Evolutionary conservation across 495 filamentous ascomycete species (phyloP), one percentile per base, ranked within the genome.

Genomic region (Niebla homalea): DNA sequence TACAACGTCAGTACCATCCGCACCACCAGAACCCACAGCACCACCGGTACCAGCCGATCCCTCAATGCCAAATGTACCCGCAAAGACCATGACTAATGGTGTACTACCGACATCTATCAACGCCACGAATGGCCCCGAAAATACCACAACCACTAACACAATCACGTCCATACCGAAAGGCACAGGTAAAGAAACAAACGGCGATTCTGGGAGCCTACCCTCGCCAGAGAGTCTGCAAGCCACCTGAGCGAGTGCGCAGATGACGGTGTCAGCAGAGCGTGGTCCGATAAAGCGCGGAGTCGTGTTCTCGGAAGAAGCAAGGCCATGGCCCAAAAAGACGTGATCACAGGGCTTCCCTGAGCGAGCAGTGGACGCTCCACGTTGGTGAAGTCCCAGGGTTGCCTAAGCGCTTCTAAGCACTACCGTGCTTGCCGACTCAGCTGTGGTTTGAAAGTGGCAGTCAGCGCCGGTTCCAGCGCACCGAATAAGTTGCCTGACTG

Each of bases 171-270:
- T 65, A 42, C 70, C 70, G 46, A 71, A 76, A 55, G 73, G 71
- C 45, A 72, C 75, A 56, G 74, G 71, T 25, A 73, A 74, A 58
- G 68, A 62, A 21, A 71, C 69, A 32, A 69, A 70, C 36, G 70
- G 75, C 50, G 76, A 70, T 25, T 76, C 78, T 43, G 77, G 77
- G 47, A 74, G 70, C 29, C 74, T 40, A 65, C 68, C 38, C 19
- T 50, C 49, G 14, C 58, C 58, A 5, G 58, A 55, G 15, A 60
- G 58, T 26, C 44, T 60, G 46, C 52, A 55, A 43, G 55, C 57
- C 18, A 57, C 47, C 11, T 59, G 37, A 52, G 20, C n/a, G 5
- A 7, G 4, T 15, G 39, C 21, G 4, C 39, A 11, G 5, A 6
- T 15, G 1, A 12, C 18, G 16, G 10, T 2, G 8, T 22, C 39